Evolutionary conservation across 495 filamentous ascomycete genomes (phyloP).

Genomic region (Aspergillus conjunctus): DNA sequence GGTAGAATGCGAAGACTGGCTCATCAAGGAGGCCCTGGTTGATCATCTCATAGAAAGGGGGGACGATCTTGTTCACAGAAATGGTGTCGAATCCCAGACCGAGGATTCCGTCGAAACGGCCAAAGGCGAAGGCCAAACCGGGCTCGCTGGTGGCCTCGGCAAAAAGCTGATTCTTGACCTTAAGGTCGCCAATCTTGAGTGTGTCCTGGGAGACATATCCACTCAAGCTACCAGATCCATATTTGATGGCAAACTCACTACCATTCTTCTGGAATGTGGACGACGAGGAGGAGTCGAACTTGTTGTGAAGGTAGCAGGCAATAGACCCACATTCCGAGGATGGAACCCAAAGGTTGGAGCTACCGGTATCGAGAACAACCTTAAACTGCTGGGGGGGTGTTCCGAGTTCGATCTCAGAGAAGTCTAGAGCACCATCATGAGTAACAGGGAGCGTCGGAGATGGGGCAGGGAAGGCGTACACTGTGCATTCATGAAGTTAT

Average conservation of each 20-base stretch:
- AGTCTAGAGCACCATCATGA: slow-evolving; percentile 63
- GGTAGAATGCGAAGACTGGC: slow-evolving; percentile 95
- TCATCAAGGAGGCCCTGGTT: slow-evolving; percentile 88
- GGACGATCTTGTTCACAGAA: slow-evolving; percentile 91
- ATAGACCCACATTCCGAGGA: slow-evolving; percentile 90
- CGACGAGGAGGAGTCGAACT: slow-evolving; percentile 90
- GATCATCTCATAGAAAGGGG: slow-evolving; percentile 95
- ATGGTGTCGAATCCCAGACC: slow-evolving; percentile 94
- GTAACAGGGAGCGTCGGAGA: background rate
- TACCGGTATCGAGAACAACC: slow-evolving; percentile 97
- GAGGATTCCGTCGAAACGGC: slow-evolving; percentile 96
- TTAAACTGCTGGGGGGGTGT: slow-evolving; percentile 95
- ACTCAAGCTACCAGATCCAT: slow-evolving; percentile 92
- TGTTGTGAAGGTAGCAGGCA: slow-evolving; percentile 95
- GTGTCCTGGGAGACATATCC: slow-evolving; percentile 91
- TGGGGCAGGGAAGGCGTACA: slow-evolving; percentile 60
- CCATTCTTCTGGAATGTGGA: slow-evolving; percentile 95
- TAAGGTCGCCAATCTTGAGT: slow-evolving; percentile 85
- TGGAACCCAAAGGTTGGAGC: slow-evolving; percentile 99
- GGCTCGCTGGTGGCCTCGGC: slow-evolving; percentile 95
- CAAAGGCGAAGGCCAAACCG: slow-evolving; percentile 96
- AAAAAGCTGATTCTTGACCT: slow-evolving; percentile 84
- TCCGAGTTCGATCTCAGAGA: slow-evolving; percentile 92
- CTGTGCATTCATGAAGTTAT: slow-evolving; percentile 98
- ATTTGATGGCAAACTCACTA: slow-evolving; percentile 86